Evolutionary conservation across 139 green algal species (phyloP).

Genomic region (Medakamo hakoo): DNA sequence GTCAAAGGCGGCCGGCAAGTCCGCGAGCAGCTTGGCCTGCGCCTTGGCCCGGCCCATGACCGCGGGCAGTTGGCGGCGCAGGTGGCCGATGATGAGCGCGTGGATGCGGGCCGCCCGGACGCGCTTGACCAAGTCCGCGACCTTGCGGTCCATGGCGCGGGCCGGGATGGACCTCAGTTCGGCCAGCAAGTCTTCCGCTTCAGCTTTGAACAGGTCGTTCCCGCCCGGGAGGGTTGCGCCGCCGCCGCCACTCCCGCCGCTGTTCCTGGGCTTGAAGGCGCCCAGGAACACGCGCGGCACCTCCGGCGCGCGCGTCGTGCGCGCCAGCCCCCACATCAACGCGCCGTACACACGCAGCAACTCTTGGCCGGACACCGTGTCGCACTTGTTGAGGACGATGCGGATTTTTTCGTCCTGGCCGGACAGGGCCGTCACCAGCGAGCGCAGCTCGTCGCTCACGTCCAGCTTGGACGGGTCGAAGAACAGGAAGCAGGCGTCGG

Average conservation of each 20-base stretch:
- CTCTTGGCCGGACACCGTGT: slow-evolving; percentile 82
- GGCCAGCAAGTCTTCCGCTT: slow-evolving; percentile 77
- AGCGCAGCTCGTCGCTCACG: slow-evolving; percentile 85
- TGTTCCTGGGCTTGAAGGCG: slow-evolving; percentile 8
- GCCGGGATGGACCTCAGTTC: slow-evolving; percentile 85
- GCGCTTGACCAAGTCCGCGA: slow-evolving; percentile 98
- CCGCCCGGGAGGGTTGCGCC: slow-evolving; percentile 41
- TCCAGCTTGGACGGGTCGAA: slow-evolving; percentile 96
- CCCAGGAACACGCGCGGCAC: slow-evolving; percentile 87
- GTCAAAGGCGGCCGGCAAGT: slow-evolving; percentile 42
- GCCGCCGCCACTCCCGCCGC: slow-evolving; percentile 67
- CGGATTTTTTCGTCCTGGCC: slow-evolving; percentile 92
- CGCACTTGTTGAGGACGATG: slow-evolving; percentile 94
- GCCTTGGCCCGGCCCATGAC: slow-evolving; percentile 61
- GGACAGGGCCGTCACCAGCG: slow-evolving; percentile 55
- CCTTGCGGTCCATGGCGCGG: slow-evolving; percentile 59
- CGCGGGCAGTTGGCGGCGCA: slow-evolving; percentile 70
- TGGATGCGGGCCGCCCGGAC: slow-evolving; percentile 81
- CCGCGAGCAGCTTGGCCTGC: slow-evolving; percentile 44
- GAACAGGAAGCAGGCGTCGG: slow-evolving; percentile 92
- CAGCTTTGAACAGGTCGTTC: slow-evolving; percentile 65
- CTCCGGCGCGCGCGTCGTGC: slow-evolving; percentile 86
- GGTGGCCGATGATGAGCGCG: slow-evolving; percentile 68
- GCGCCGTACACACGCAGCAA: slow-evolving; percentile 97
- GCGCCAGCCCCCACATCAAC: slow-evolving; percentile 96